phyloP scores from a whole-genome alignment of 257 asterid genomes.

The Penstemon newberryi region DNA sequence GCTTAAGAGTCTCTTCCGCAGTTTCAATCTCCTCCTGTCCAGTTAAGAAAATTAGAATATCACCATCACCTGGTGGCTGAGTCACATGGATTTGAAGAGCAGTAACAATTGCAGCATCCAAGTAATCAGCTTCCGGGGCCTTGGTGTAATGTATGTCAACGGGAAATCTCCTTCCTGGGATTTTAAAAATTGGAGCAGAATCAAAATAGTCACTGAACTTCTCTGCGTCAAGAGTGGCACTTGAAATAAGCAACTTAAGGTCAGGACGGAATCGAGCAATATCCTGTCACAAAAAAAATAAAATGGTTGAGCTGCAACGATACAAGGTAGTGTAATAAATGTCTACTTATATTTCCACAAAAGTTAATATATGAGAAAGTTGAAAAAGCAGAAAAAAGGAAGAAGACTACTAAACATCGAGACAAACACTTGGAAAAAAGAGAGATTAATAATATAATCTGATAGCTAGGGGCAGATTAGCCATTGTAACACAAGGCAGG shows the following conservation, averaged over 20 bases:
- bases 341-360: not conserved
- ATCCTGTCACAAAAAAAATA: constrained; percentile 42
- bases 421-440: not conserved
- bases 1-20: constrained; percentile 64
- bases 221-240: constrained; percentile 94
- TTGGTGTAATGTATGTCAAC: constrained; percentile 87
- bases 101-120: constrained; percentile 88
- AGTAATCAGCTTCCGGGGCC: constrained; percentile 98
- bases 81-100: constrained; percentile 89
- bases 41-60: constrained; percentile 77
- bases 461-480: not conserved
- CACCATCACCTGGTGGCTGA: constrained; percentile 91
- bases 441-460: not conserved
- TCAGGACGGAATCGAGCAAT: constrained; percentile 84
- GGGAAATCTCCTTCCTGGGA: constrained; percentile 95
- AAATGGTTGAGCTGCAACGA: constrained; percentile 20
- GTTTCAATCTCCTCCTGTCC: constrained; percentile 77
- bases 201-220: constrained; percentile 73
- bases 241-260: constrained; percentile 83
- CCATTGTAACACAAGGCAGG: not conserved
- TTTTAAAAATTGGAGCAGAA: constrained; percentile 70
- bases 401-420: not conserved
- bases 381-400: not conserved
- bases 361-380: not conserved
- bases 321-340: constrained; percentile 4